These are phyloP conservation scores for Thinopyrum elongatum DNA, from an alignment of 176 grass and related monocot species.

Conservation along the genomic window DNA sequence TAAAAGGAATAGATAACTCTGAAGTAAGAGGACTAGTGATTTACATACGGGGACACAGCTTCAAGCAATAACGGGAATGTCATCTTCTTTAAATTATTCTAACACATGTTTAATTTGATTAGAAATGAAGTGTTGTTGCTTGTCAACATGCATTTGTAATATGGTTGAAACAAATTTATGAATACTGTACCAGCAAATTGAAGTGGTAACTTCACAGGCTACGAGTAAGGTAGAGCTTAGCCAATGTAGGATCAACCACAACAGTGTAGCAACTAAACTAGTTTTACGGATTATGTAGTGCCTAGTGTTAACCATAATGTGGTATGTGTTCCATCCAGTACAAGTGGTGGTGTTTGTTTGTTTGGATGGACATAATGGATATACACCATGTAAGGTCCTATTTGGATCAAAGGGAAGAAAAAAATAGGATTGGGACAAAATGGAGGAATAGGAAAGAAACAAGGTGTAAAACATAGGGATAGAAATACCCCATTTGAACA, in stretches of 20 bases:
- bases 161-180: not conserved
- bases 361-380: not conserved
- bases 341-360: not conserved
- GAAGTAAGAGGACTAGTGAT: slow-evolving; percentile 2
- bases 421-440: no score
- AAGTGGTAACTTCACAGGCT: not conserved
- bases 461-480: no score
- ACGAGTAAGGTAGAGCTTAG: not conserved
- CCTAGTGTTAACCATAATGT: slow-evolving; percentile 2
- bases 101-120: not conserved
- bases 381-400: not conserved
- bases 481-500: no score
- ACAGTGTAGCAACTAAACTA: not conserved
- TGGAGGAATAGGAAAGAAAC: no score
- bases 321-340: not conserved
- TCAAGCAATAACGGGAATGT: not conserved
- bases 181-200: slow-evolving; percentile 5
- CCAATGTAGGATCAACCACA: not conserved
- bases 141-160: not conserved
- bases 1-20: slow-evolving; percentile 6
- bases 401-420: no score
- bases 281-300: not conserved
- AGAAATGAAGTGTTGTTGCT: not conserved
- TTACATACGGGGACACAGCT: not conserved
- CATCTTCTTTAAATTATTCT: not conserved